phyloP scores from a whole-genome alignment of 2,329 filamentous ascomycete species.

The Penicillium sp. region DNA sequence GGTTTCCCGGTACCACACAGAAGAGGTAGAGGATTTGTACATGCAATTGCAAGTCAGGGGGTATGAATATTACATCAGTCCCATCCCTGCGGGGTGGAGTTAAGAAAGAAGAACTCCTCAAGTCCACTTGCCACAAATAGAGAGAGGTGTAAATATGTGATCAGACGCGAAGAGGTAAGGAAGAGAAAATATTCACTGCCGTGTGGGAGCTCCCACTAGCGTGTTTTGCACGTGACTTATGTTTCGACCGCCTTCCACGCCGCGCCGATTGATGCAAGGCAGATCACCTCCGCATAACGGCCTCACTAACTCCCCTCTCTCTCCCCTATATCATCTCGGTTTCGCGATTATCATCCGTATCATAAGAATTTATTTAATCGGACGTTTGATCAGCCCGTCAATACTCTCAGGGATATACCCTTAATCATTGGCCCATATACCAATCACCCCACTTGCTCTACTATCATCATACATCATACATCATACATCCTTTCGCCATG shows the following conservation, averaged over 20 bases:
- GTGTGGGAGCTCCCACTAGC: conserved; percentile 26
- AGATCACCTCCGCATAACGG: conserved; percentile 8
- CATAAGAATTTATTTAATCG: background rate
- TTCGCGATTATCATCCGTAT: background rate
- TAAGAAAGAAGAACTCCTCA: conserved; percentile 24
- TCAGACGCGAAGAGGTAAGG: conserved; percentile 8
- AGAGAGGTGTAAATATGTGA: background rate
- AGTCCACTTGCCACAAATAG: conserved; percentile 21
- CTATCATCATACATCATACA: conserved; percentile 9
- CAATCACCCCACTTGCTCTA: conserved; percentile 13
- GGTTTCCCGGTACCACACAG: conserved; percentile 17
- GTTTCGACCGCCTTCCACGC: conserved; percentile 40
- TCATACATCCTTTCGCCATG: conserved; percentile 30
- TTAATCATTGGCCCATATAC: background rate
- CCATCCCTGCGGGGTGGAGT: conserved; percentile 35
- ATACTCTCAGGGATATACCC: background rate
- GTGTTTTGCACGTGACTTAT: conserved; percentile 16
- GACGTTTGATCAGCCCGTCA: background rate
- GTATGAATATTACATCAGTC: conserved; percentile 32
- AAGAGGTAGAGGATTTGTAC: conserved; percentile 14
- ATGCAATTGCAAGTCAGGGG: conserved; percentile 29
- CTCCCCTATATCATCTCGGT: background rate
- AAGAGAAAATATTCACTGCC: conserved; percentile 31
- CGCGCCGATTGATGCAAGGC: conserved; percentile 16
- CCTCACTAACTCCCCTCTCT: background rate